Base-by-base conservation (phyloP, 805 yeast species). In the Sugiyamaella boreocaroliniensis region DNA sequence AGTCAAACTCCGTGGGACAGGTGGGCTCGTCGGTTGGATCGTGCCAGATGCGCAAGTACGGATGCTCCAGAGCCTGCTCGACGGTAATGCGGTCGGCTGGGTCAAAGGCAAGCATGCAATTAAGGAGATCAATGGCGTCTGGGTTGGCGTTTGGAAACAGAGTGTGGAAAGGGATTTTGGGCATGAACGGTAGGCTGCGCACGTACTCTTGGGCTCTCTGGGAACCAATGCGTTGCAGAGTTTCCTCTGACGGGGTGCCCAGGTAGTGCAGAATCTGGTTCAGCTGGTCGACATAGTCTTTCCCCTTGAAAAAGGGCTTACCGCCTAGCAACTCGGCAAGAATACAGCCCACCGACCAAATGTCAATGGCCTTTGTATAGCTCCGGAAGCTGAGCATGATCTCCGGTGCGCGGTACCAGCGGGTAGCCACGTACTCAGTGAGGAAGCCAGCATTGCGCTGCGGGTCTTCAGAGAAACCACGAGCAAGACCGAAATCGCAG, bases 321-420 rank as follows among this genome's bases (percentile, higher is more conserved):
- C 97, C 90, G 2, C 96, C 96, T 16, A 93, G 71, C 57, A 93
- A 76, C 67, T 93, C 99, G 1, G 98, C 99, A 51, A 93, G 72
- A 54, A 93, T 90, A 71, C 99, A 93, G 2, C 99, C 99, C 18
- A 93, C 95, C 0, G 97, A 89, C 99, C 99, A 93, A 53, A 93
- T 79, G 68, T 93, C 99, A 55, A 93, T 92, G 20, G 99, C 97
- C 71, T 89, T 90, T 5, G 98, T 87, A 69, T 92, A 92, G 54
- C 90, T 88, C 68, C 93, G 95, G 73, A 87, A 89, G 58, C 95
- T 85, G 51, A 93, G 76, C 89, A 93, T 92, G 69, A 93, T 89
- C 66, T 93, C 99, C 0, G 99, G 99, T 2, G 99, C 99, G 60
- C 99, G 76, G 70, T 93, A 93, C 99, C 99, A 93, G 67, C 99